Percentiles rank a stretch among this genome's conserved stretches.
phyloP scores from a whole-genome alignment of 345 rosid species.

The Hypericum perforatum region DNA sequence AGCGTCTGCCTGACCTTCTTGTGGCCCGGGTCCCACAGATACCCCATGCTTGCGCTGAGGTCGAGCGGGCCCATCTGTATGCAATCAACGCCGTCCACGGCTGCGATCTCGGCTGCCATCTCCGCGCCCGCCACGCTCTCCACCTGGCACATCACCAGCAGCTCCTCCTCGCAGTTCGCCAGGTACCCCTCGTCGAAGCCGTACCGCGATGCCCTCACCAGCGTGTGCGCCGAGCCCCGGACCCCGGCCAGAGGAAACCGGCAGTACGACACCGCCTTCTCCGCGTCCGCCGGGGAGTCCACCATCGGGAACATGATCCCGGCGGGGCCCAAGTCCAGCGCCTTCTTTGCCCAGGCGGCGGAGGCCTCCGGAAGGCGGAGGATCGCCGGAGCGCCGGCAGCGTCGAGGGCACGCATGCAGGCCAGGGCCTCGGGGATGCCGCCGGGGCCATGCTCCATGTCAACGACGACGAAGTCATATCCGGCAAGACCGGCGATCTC shows the following conservation, averaged over 20 bases:
- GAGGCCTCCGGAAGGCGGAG: conserved; percentile 71
- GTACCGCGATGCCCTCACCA: conserved; percentile 68
- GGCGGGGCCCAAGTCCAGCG: conserved; percentile 82
- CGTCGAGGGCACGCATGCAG: conserved; percentile 59
- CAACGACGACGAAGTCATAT: conserved; percentile 78
- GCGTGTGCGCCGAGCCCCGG: conserved; percentile 83
- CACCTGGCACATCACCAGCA: conserved; percentile 87
- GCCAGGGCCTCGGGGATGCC: conserved; percentile 64
- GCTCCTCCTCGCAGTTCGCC: conserved; percentile 50
- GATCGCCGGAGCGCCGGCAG: conserved; percentile 49
- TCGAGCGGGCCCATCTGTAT: conserved; percentile 94
- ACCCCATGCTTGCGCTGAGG: conserved; percentile 81
- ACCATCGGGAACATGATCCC: conserved; percentile 96
- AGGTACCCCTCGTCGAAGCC: conserved; percentile 81
- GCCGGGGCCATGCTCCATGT: conserved; percentile 95
- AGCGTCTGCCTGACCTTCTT: conserved; percentile 69
- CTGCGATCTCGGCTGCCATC: conserved; percentile 61
- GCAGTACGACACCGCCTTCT: conserved; percentile 72
- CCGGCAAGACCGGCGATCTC: conserved; percentile 83
- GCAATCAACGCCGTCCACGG: conserved; percentile 83
- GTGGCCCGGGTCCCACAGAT: conserved; percentile 86
- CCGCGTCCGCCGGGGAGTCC: conserved; percentile 48
- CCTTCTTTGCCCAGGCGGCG: conserved; percentile 73
- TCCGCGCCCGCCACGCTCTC: conserved; percentile 63
- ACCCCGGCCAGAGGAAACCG: conserved; percentile 67